Evolutionary conservation across 1,284 basidiomycete genomes (phyloP).

Genomic region (Pterulicium gracile): DNA sequence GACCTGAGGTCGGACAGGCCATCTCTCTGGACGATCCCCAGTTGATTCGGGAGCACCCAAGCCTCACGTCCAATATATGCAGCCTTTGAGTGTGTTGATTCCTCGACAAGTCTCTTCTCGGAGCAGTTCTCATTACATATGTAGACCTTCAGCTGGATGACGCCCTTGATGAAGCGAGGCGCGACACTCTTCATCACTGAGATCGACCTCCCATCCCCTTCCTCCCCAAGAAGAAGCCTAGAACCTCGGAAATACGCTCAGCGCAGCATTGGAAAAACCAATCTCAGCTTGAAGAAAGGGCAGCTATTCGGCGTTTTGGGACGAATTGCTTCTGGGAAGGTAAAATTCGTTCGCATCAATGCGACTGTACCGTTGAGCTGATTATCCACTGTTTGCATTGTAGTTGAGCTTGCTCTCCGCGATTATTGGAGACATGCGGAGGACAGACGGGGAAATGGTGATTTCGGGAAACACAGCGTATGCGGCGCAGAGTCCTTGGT

Average conservation of each 20-base stretch:
- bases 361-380: neutral
- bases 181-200: slow-evolving; percentile 56
- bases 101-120: neutral
- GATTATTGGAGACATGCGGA: slow-evolving; percentile 84
- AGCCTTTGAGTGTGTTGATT: slow-evolving; percentile 40
- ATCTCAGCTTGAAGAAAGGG: slow-evolving; percentile 69
- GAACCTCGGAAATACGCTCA: slow-evolving; percentile 45
- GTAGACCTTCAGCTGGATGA: slow-evolving; percentile 73
- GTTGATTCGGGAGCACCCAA: slow-evolving; percentile 41
- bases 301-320: slow-evolving; percentile 83
- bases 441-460: slow-evolving; percentile 61
- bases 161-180: slow-evolving; percentile 65
- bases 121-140: slow-evolving; percentile 1
- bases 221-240: slow-evolving; percentile 63
- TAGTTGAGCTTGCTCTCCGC: slow-evolving; percentile 66
- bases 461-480: slow-evolving; percentile 78
- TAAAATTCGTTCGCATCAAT: slow-evolving; percentile 16
- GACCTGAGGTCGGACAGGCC: slow-evolving; percentile 46
- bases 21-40: neutral
- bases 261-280: slow-evolving; percentile 70
- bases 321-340: slow-evolving; percentile 89
- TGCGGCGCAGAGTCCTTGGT: slow-evolving; percentile 86
- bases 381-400: too few species aligned
- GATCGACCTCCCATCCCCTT: slow-evolving; percentile 64
- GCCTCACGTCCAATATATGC: slow-evolving; percentile 78